Conservation (phyloP, 2,329 filamentous ascomycete genomes). For the Pleurostoma richardsiae region DNA sequence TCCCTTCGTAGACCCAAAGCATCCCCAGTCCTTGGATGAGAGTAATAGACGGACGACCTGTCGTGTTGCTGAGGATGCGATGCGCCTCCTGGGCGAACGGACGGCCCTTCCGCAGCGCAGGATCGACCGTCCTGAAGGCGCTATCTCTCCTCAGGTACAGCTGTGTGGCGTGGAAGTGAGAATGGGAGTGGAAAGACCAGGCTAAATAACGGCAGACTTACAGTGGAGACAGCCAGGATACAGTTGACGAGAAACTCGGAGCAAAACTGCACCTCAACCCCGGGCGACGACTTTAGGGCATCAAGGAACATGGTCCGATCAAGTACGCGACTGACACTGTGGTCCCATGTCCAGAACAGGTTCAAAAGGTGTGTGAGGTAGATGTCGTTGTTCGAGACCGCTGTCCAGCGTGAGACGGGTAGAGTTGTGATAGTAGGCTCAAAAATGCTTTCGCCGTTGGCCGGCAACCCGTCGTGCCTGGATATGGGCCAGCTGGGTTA, state of each 20-base stretch:
- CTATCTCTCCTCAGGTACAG: too few relatives aligned
- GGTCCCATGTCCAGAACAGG: conserved; percentile 18
- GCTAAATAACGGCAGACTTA: conserved; percentile 2
- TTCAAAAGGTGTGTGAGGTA: conserved; percentile 10
- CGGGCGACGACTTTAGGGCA: conserved; percentile 4
- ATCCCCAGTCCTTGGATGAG: conserved; percentile 12
- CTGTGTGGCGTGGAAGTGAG: too few relatives aligned
- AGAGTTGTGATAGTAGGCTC: conserved; percentile 2
- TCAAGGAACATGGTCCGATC: conserved; percentile 10
- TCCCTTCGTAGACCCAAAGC: conserved; percentile 11
- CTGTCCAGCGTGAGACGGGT: conserved; percentile 15
- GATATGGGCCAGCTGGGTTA: too few relatives aligned
- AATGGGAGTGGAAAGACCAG: too few relatives aligned
- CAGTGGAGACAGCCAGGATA: conserved; percentile 13
- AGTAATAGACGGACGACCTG: conserved; percentile 5
- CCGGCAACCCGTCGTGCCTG: too few relatives aligned
- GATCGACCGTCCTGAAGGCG: too few relatives aligned
- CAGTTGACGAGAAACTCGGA: conserved; percentile 15
- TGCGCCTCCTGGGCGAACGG: conserved; percentile 4
- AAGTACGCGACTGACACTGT: conserved; percentile 8
- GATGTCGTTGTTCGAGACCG: conserved; percentile 7
- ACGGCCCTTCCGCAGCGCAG: not conserved
- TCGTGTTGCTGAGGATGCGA: conserved; percentile 1
- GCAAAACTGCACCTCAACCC: conserved; percentile 12
- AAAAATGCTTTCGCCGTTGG: not conserved